phyloP scores from a whole-genome alignment of 805 yeast species.

The Ogataea salicorniae region DNA sequence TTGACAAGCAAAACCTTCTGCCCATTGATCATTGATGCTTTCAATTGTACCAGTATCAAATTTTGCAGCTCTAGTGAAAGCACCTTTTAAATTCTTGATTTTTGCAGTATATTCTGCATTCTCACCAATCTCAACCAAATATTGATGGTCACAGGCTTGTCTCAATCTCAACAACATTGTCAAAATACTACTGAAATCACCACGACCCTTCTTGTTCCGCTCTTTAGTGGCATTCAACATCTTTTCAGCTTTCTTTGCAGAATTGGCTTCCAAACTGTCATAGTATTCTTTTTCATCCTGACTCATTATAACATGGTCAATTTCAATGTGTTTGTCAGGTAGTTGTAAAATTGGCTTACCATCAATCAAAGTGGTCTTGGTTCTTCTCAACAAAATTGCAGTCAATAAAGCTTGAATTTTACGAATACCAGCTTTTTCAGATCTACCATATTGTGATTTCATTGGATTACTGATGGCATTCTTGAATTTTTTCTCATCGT shows the following conservation, averaged over 20 bases:
- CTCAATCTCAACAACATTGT: constrained; percentile 71
- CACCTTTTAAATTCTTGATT: constrained; percentile 30
- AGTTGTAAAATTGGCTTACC: constrained; percentile 71
- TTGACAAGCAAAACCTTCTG: constrained; percentile 51
- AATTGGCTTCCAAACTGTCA: constrained; percentile 45
- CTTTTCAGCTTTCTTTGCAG: constrained; percentile 47
- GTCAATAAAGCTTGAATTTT: constrained; percentile 64
- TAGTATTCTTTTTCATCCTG: constrained; percentile 56
- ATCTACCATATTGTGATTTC: constrained; percentile 29
- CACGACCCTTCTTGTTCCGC: constrained; percentile 9
- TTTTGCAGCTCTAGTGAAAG: constrained; percentile 19
- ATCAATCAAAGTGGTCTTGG: constrained; percentile 65
- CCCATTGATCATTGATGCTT: constrained; percentile 32
- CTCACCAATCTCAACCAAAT: constrained; percentile 62
- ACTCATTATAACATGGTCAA: constrained; percentile 45
- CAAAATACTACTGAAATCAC: constrained; percentile 54
- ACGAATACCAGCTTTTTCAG: constrained; percentile 36
- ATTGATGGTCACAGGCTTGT: constrained; percentile 82
- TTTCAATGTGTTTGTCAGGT: constrained; percentile 55
- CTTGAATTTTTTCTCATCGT: constrained; percentile 50
- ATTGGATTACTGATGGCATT: constrained; percentile 53
- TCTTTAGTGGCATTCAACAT: constrained; percentile 31
- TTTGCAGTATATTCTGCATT: constrained; percentile 35
- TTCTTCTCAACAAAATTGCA: constrained; percentile 71
- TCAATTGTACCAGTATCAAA: constrained; percentile 22